Conservation (phyloP, 768 basidiomycete genomes). For the Lactarius sp. region DNA sequence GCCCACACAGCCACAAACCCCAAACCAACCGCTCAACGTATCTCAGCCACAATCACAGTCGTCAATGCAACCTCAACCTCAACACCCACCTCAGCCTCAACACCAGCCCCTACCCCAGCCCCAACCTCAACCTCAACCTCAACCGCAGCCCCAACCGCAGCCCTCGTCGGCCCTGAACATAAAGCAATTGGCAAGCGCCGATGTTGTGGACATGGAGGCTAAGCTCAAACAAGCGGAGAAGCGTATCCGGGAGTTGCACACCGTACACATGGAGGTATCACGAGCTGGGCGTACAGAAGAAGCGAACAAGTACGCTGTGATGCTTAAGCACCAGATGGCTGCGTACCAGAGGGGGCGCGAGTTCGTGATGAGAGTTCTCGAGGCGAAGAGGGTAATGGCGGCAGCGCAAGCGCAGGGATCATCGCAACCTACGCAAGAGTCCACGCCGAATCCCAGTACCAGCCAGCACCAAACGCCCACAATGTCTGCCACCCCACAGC, state of each 20-base stretch:
- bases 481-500: slow-evolving; percentile 9
- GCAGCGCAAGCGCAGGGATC: slow-evolving; percentile 14
- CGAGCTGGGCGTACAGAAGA: slow-evolving; percentile 15
- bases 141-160: not conserved
- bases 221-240: slow-evolving; percentile 18
- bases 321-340: not conserved
- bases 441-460: not conserved
- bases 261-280: not conserved
- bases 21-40: not conserved
- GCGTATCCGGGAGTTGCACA: slow-evolving; percentile 3
- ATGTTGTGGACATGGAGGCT: not conserved
- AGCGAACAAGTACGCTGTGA: not conserved
- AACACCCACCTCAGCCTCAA: slow-evolving; percentile 1
- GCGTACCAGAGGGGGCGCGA: slow-evolving; percentile 4
- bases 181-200: slow-evolving; percentile 7
- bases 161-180: not conserved
- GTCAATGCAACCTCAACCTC: slow-evolving; percentile 3
- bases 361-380: not conserved
- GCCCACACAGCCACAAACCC: slow-evolving; percentile 2
- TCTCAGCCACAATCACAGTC: not conserved
- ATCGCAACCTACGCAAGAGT: slow-evolving; percentile 7
- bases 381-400: slow-evolving; percentile 1
- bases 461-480: slow-evolving; percentile 9
- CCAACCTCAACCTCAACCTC: not conserved
- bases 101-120: not conserved